Percentiles rank a stretch among this genome's conserved stretches.
These are phyloP conservation scores for Pichia sp. DNA, from an alignment of 1,139 yeast genomes.

Conservation along the genomic window DNA sequence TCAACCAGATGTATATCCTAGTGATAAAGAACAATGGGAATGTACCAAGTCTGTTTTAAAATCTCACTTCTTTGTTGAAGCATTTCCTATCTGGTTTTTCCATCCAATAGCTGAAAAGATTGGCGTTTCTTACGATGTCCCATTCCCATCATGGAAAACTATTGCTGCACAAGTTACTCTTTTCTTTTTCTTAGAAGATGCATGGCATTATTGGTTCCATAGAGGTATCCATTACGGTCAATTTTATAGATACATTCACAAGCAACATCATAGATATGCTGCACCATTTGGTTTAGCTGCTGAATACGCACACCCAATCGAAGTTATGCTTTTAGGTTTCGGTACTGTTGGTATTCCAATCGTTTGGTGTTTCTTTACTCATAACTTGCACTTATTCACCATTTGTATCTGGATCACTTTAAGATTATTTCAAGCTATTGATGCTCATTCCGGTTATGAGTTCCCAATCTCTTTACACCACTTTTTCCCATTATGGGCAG, in stretches of 20 bases:
- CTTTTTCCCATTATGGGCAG: conserved; percentile 93
- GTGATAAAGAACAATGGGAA: conserved; percentile 80
- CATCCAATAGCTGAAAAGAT: conserved; percentile 78
- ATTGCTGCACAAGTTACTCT: conserved; percentile 59
- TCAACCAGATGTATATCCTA: conserved; percentile 73
- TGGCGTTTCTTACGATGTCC: conserved; percentile 71
- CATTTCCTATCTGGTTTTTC: conserved; percentile 92
- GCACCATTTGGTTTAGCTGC: conserved; percentile 97
- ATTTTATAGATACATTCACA: conserved; percentile 85
- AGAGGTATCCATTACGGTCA: conserved; percentile 79
- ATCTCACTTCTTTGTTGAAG: conserved; percentile 86
- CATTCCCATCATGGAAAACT: conserved; percentile 62
- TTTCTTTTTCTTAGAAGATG: conserved; percentile 80
- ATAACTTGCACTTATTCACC: conserved; percentile 73
- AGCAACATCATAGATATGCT: conserved; percentile 93
- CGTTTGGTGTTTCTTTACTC: conserved; percentile 55
- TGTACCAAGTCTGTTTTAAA: conserved; percentile 77
- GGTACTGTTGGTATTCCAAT: conserved; percentile 95
- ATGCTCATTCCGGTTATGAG: conserved; percentile 94
- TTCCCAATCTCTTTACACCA: conserved; percentile 94
- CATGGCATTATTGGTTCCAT: conserved; percentile 96
- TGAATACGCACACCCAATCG: conserved; percentile 93
- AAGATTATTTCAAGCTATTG: conserved; percentile 89
- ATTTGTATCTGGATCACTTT: conserved; percentile 81
- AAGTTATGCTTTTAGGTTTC: conserved; percentile 81